Percentiles rank a stretch among this genome's conserved stretches.
These are phyloP conservation scores for Cladosporium velox DNA, from an alignment of 2,329 filamentous ascomycete genomes.

Conservation along the genomic window DNA sequence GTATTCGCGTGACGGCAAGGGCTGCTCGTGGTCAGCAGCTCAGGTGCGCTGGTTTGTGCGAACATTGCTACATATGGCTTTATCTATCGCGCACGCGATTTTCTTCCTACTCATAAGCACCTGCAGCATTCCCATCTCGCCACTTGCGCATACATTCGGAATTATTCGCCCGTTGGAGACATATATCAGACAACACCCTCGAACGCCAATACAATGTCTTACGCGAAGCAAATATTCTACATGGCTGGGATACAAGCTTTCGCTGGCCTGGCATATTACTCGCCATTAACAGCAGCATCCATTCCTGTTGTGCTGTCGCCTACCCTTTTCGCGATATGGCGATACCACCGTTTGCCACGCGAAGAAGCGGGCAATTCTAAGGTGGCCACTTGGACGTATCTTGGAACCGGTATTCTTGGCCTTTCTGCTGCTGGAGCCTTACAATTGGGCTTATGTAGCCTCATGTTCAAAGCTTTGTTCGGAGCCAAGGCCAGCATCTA, in stretches of 20 bases:
- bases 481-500: background rate
- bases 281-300: background rate
- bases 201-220: background rate
- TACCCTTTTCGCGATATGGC: background rate
- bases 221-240: background rate
- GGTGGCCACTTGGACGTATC: background rate
- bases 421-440: background rate
- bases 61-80: background rate
- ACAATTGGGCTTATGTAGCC: background rate
- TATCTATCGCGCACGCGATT: background rate
- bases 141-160: background rate
- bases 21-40: background rate
- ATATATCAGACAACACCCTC: background rate
- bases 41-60: background rate
- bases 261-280: constrained; percentile 8
- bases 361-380: background rate
- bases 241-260: constrained; percentile 4
- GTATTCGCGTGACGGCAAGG: background rate
- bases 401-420: background rate
- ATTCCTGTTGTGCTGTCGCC: background rate
- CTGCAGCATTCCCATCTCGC: background rate
- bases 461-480: constrained; percentile 5
- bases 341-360: background rate
- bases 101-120: background rate
- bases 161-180: background rate